These are phyloP conservation scores for Plasmodium gallinaceum DNA, from an alignment of 169 alveolate genomes.

Conservation along the genomic window DNA sequence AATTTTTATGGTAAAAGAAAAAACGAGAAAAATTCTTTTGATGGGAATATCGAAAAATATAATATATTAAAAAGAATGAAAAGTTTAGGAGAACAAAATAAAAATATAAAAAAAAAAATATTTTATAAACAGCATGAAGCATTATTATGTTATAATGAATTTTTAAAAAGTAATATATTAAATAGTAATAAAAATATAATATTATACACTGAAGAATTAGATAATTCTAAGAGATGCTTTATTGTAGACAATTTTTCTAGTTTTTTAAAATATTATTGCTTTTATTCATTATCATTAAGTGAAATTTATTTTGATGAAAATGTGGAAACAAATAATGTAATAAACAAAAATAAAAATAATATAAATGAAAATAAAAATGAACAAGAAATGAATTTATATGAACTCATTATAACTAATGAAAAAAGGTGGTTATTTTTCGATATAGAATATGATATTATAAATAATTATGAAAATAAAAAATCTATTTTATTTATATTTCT, in stretches of 20 bases:
- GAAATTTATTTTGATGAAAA: constrained; percentile 30
- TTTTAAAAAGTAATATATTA: neutral
- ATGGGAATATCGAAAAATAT: constrained; percentile 55
- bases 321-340: neutral
- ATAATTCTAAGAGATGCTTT: constrained; percentile 70
- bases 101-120: constrained; percentile 16
- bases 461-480: constrained; percentile 37
- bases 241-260: constrained; percentile 34
- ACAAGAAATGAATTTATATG: constrained; percentile 54
- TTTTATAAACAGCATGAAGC: constrained; percentile 75
- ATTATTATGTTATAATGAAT: constrained; percentile 31
- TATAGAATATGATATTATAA: constrained; percentile 54
- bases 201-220: constrained; percentile 73
- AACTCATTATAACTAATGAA: constrained; percentile 56
- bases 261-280: constrained; percentile 53
- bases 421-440: constrained; percentile 75
- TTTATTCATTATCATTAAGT: constrained; percentile 46
- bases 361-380: neutral
- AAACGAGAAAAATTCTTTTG: constrained; percentile 17
- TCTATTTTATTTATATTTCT: constrained; percentile 51
- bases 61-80: constrained; percentile 27
- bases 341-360: neutral
- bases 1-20: constrained; percentile 67
- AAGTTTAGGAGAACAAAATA: neutral
- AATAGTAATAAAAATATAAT: constrained; percentile 21